Conservation (phyloP, 108 stramenopile genomes). For the Aurantiochytrium sp. region DNA sequence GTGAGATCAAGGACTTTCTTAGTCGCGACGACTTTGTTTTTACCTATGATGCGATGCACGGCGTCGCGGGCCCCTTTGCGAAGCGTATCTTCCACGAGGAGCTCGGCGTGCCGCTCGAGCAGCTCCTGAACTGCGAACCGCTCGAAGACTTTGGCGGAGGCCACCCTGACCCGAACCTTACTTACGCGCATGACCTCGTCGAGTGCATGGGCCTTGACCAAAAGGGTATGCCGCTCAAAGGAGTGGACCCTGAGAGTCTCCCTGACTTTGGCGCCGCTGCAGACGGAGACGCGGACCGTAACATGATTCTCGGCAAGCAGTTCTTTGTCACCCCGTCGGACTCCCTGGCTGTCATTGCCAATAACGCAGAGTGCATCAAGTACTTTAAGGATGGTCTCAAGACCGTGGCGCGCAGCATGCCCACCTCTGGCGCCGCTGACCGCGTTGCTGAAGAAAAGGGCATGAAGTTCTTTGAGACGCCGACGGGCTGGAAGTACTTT, state of each 20-base stretch:
- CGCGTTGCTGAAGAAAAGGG: constrained; percentile 86
- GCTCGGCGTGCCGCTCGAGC: constrained; percentile 67
- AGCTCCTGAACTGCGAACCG: constrained; percentile 72
- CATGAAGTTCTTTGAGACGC: constrained; percentile 88
- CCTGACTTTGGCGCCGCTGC: constrained; percentile 96
- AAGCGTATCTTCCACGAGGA: constrained; percentile 85
- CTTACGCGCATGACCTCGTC: constrained; percentile 96
- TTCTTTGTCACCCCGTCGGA: constrained; percentile 99
- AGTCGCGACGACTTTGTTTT: constrained; percentile 86
- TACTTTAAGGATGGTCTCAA: constrained; percentile 89
- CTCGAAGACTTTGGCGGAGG: constrained; percentile 94
- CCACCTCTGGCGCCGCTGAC: constrained; percentile 95
- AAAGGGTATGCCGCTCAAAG: constrained; percentile 68
- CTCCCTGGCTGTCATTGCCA: constrained; percentile 93
- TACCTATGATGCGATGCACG: constrained; percentile 96
- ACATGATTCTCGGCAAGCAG: constrained; percentile 96
- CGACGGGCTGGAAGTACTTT: constrained; percentile 99
- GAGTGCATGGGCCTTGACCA: constrained; percentile 78
- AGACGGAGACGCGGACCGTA: constrained; percentile 98
- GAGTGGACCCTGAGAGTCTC: constrained; percentile 46
- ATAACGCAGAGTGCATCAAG: constrained; percentile 86
- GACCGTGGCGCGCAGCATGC: constrained; percentile 97
- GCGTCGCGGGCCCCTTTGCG: constrained; percentile 95
- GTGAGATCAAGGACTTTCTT: constrained; percentile 79
- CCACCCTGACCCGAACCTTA: constrained; percentile 99